Base-by-base conservation (phyloP, 1,284 basidiomycete genomes). In the Wallemia mellicola region DNA sequence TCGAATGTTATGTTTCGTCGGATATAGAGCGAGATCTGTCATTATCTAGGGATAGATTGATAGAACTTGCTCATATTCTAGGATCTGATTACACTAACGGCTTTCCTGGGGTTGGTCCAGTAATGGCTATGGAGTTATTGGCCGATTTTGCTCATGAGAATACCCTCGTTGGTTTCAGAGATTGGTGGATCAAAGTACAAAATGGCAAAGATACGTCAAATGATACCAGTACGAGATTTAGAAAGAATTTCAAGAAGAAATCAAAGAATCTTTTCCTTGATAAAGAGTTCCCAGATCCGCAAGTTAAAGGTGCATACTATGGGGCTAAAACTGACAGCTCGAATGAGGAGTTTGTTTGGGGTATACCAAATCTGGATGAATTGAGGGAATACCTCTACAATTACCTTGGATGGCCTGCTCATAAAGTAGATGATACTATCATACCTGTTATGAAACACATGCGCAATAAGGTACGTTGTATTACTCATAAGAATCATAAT, bases 41-140 rank as follows among this genome's bases (percentile, higher is more conserved):
- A 1, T 74, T 99, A 17, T 83, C 86, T 60, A 77, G 88, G 27
- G 84, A 86, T 64, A 82, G 83, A 30, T 78, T 99, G 28, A 79
- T 98, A 58, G 78, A 82, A 30, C 73, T 99, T 24, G 89, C 92
- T 1, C 94, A 94, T 69, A 76, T 98, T 24, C 76, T 98, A 2
- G 94, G 94, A 32, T 92, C 87, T 64, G 94, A 99, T 72, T 99
- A 99, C 70, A 86, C 86, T 1, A 83, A 94, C n/a, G 94, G 94
- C 2, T 70, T 98, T n/a, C 76, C 81, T 0, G 91, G 92, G 1
- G 81, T 96, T 1, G 94, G 94, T 0, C 92, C 91, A 0, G 94
- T 98, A 1, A 80, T 91, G 7, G 94, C 89, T 0, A 91, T 96
- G 80, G 94, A 99, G 68, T 73, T 95, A 26, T 71, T 95, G 66